Base-by-base conservation (phyloP, 345 rosid genomes). In the Salix dunnii region DNA sequence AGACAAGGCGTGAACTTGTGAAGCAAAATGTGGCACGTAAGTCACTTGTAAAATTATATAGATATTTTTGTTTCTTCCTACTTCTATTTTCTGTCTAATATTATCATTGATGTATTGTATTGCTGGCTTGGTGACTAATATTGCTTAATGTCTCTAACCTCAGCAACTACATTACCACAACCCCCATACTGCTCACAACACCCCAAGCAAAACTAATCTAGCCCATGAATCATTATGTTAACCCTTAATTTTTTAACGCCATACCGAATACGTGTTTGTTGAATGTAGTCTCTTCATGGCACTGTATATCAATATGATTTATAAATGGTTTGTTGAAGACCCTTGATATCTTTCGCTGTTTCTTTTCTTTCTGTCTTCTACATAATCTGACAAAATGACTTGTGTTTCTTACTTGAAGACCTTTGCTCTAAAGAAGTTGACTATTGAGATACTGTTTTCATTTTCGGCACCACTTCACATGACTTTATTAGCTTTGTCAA, bases 1-100 rank as follows among this genome's bases (percentile, higher is more conserved):
- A 93, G 84, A 94, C 90, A 76, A 90, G 87, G 86, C 97, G 97
- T 74, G 96, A 96, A 78, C 92, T 78, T 70, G 88, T 91, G 72
- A 90, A 73, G 86, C 94, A 89, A 74, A 96, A 96, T 85, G 92
- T 91, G 66, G 92, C 94, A 71, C 78, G 98, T 96, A 91, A 10
- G 93, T 78, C 74, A 16, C 64, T 78, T 58, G 31, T 76, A 20
- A 21, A 27, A 61, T n/a, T 58, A 23, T 58, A 58, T 58, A n/a
- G 63, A 17, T 55, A 5, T 17, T 43, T 74, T 55, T 72, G 67
- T 75, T 66, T 70, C 71, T 18, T 25, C 25, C 46, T 21, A 21
- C 18, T 46, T 46, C 53, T 74, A 67, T 13, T n/a, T 68, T 20
- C 36, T 67, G 38, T 38, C 13, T 64, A 35, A 67, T 71, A 20